These are phyloP conservation scores for Thamnidium elegans DNA, from an alignment of 192 early-diverging fungal genomes.

Conservation along the genomic window DNA sequence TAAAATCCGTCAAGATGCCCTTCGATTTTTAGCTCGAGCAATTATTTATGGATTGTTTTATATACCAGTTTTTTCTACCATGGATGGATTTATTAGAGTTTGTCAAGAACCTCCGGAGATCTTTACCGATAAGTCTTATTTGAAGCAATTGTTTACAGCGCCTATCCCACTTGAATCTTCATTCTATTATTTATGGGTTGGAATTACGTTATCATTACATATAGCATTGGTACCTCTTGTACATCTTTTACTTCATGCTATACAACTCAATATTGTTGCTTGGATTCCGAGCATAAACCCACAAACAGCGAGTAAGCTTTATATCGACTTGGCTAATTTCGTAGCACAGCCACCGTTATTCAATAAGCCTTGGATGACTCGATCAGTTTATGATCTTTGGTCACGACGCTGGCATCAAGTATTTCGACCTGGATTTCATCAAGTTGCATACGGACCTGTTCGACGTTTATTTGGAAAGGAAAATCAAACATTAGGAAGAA, in stretches of 20 bases:
- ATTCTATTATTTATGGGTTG: conserved; percentile 13
- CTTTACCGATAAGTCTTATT: not conserved
- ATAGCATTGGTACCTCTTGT: conserved; percentile 4
- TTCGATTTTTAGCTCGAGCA: not conserved
- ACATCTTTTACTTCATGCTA: conserved; percentile 2
- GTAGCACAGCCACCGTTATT: conserved; percentile 18
- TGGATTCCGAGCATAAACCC: not conserved
- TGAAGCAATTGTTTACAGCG: not conserved
- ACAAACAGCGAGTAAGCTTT: not conserved
- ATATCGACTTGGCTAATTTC: not conserved
- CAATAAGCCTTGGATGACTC: conserved; percentile 21
- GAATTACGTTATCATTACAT: not conserved
- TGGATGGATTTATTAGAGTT: conserved; percentile 13
- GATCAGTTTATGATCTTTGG: conserved; percentile 26
- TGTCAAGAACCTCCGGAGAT: conserved; percentile 6
- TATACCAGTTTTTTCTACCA: conserved; percentile 4
- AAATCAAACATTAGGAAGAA: not conserved
- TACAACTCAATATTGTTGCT: not conserved
- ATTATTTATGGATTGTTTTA: not conserved
- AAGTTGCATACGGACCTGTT: conserved; percentile 17
- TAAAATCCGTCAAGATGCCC: conserved; percentile 4
- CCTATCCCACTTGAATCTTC: not conserved
- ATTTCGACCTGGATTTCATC: conserved; percentile 22
- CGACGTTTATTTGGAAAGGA: conserved; percentile 9
- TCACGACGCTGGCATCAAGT: conserved; percentile 29